Evolutionary conservation across 2,329 filamentous ascomycete species (phyloP).

Genomic region (Fusarium pseudonygamai): DNA sequence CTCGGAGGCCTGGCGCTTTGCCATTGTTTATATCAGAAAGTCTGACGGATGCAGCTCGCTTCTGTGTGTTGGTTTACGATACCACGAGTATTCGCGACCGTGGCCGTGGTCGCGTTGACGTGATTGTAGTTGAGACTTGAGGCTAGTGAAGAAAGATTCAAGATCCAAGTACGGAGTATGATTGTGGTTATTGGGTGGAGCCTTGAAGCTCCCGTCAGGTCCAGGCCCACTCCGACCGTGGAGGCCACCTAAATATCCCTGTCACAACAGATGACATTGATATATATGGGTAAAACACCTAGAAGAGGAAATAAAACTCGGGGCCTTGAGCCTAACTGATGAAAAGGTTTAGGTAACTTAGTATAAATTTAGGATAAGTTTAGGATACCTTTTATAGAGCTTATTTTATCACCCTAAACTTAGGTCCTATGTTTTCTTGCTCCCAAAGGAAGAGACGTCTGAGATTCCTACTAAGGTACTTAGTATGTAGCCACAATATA

Average conservation of each 20-base stretch:
- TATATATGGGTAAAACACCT: too few species aligned
- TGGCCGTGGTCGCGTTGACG: neutral
- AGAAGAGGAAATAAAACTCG: too few species aligned
- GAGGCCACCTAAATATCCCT: neutral
- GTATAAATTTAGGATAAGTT: too few species aligned
- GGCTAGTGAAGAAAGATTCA: conserved; percentile 30
- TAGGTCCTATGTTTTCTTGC: too few species aligned
- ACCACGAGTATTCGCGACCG: neutral
- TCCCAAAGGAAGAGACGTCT: too few species aligned
- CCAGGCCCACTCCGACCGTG: conserved; percentile 1
- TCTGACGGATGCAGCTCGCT: neutral
- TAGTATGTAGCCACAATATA: neutral
- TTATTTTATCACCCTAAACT: too few species aligned
- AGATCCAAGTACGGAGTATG: conserved; percentile 1
- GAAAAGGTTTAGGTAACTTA: too few species aligned
- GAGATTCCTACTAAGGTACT: neutral
- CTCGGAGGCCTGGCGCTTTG: conserved; percentile 69
- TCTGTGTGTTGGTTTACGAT: neutral
- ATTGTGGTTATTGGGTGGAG: conserved; percentile 26
- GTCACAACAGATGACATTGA: neutral
- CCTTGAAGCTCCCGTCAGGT: conserved; percentile 21
- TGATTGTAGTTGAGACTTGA: conserved; percentile 21
- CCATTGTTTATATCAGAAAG: conserved; percentile 44
- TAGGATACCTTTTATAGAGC: too few species aligned
- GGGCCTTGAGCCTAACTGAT: too few species aligned